phyloP scores from a whole-genome alignment of 73 alveolate genomes.

The Chromera velia region DNA sequence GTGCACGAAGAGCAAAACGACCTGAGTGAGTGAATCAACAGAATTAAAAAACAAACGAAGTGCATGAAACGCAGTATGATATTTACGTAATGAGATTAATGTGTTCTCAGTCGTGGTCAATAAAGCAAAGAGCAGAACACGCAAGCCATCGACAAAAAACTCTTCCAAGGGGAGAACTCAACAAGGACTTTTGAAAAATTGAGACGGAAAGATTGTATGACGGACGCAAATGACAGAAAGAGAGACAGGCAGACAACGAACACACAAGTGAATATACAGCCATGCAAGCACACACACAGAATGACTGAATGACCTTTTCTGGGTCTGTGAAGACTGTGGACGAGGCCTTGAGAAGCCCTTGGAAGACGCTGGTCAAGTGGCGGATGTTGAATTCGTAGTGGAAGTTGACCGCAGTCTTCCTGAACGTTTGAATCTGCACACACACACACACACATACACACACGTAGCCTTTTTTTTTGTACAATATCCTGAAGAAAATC shows the following conservation, averaged over 20 bases:
- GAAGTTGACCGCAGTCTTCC: constrained; percentile 99
- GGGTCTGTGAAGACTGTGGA: constrained; percentile 81
- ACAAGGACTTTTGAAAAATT: too few relatives aligned
- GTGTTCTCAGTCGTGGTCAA: too few relatives aligned
- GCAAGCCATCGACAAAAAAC: too few relatives aligned
- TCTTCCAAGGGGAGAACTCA: too few relatives aligned
- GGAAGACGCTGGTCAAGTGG: constrained; percentile 96
- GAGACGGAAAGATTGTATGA: too few relatives aligned
- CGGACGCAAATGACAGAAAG: too few relatives aligned
- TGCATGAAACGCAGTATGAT: neutral
- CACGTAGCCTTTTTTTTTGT: neutral
- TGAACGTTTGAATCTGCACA: constrained; percentile 57
- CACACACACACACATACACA: neutral
- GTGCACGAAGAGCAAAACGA: constrained; percentile 96
- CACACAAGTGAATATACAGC: too few relatives aligned
- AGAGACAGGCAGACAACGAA: too few relatives aligned
- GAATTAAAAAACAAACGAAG: neutral
- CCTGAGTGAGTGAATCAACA: constrained; percentile 80
- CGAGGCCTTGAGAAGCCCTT: constrained; percentile 94
- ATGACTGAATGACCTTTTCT: neutral
- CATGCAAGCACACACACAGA: neutral
- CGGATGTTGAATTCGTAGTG: constrained; percentile 98
- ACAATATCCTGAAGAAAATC: neutral
- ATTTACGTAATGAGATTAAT: too few relatives aligned
- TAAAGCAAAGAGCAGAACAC: too few relatives aligned